Percentiles rank a stretch among this genome's conserved stretches.
Conservation (phyloP, 495 filamentous ascomycete species). For the Xeromyces bisporus region DNA sequence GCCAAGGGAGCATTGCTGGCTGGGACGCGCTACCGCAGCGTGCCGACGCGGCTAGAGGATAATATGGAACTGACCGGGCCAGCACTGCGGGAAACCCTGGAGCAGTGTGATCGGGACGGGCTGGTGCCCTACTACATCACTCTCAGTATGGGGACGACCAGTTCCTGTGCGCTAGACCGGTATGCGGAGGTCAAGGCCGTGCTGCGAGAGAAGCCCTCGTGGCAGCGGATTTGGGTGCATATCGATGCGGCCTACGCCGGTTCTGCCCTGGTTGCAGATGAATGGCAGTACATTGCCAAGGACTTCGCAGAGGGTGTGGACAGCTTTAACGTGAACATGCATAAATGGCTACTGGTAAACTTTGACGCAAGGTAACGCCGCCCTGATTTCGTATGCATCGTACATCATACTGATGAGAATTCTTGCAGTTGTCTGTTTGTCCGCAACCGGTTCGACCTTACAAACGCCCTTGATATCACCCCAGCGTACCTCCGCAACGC, state of each 20-base stretch:
- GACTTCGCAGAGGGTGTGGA: constrained; percentile 51
- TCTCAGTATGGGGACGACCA: constrained; percentile 73
- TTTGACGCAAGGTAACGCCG: constrained; percentile 57
- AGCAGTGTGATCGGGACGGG: constrained; percentile 42
- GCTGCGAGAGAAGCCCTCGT: constrained; percentile 39
- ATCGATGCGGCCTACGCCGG: constrained; percentile 96
- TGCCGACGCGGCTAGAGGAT: constrained; percentile 41
- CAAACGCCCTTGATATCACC: constrained; percentile 63
- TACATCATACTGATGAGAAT: neutral
- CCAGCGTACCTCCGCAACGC: constrained; percentile 69
- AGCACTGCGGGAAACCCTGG: constrained; percentile 40
- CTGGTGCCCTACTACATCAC: constrained; percentile 78
- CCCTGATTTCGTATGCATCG: neutral
- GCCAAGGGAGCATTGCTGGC: constrained; percentile 80
- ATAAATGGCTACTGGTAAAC: constrained; percentile 93
- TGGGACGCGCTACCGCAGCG: constrained; percentile 57
- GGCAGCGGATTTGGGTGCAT: constrained; percentile 68
- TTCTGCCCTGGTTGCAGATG: constrained; percentile 60
- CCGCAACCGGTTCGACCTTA: constrained; percentile 54
- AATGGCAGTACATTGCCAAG: constrained; percentile 54
- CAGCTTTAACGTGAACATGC: constrained; percentile 89
- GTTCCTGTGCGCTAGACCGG: constrained; percentile 73
- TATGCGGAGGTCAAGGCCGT: constrained; percentile 53
- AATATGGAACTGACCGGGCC: constrained; percentile 55
- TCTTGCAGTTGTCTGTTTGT: constrained; percentile 54